Evolutionary conservation across 139 green algal genomes (phyloP), one percentile per base, ranked within the genome.

Genomic region (Dunaliella primolecta): DNA sequence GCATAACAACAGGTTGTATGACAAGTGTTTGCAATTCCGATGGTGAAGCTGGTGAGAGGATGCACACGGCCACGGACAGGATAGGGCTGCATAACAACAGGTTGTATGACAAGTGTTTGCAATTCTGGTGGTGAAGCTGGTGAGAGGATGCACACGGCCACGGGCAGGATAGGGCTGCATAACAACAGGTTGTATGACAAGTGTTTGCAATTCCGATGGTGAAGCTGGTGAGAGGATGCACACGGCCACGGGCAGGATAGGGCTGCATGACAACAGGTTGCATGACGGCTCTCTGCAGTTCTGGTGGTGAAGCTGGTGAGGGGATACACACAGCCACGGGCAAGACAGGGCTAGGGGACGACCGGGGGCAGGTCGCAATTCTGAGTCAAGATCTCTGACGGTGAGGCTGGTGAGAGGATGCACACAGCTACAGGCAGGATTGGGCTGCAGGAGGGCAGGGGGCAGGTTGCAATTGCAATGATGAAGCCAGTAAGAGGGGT

Each of bases 71-170:
- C 37, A 93, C 86, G 33, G 89, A 87, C 80, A 91, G 57, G 55
- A 93, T 84, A 46, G 83, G 87, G n/a, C n/a, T n/a, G n/a, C n/a
- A n/a, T n/a, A n/a, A n/a, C n/a, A n/a, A n/a, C n/a, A n/a, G n/a
- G 56, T 72, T 72, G 56, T 21, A 15, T 29, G 56, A 29, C 56
- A 15, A 29, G 20, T 21, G 20, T 72, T 72, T 15, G 15, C 56
- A 95, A 88, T 74, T 94, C 85, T 89, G 3, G 93, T 86, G 36
- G 92, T 86, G 84, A 87, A 95, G 24, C 89, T 87, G 11, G 88
- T 83, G 30, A 78, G 87, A 90, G 55, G n/a, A 92, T 82, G 29
- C 83, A 75, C 37, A 92, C 29, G 1, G 88, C 84, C 37, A 93
- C 86, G 33, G 89, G 89, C 80, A 91, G 57, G 55, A 93, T 84